Base-by-base conservation (phyloP, 73 alveolate genomes). In the Paramecium sexaurelia region DNA sequence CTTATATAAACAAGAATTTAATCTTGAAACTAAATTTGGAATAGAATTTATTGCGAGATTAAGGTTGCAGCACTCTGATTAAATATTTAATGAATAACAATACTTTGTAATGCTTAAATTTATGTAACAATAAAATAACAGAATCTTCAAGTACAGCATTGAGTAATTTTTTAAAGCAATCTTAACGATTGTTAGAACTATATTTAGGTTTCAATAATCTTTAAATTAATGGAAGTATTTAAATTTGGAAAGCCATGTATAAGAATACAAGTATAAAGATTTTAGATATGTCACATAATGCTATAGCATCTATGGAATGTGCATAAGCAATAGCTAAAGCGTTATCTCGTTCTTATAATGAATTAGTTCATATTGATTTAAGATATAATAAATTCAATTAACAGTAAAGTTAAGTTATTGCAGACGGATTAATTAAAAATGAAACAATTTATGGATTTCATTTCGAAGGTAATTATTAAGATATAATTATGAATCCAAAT, bases 361-460 rank as follows among this genome's bases (percentile, higher is more conserved):
- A 73, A 19, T 39, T 73, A 73, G 87, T 73, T 11, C 87, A 73
- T 19, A 33, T 73, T 11, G 87, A 73, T 36, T 1, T 73, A 13
- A 36, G 66, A 73, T 39, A 73, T 19, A 73, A 73, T 39, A 73
- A 73, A 20, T 73, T 73, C 19, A 73, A 33, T 73, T 11, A 73
- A 1, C 1, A 10, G 3, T 4, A 73, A n/a, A 73, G 55, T n/a
- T 19, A 17, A 73, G n/a, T 36, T 1, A 73, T 73, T 5, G 55
- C 87, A n/a, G 57, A 73, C 6, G 87, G 57, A 15, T 11, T 73
- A 32, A 39, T 39, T 32, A 36, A 39, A 36, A 73, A 73, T 39
- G 66, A 73, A 73, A 73, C 57, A 10, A 33, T 73, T 9, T 73
- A 73, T 17, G 87, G 87, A 20, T 73, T 73, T 36, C 87, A 73